These are phyloP conservation scores for Ganoderma leucocontextum DNA, from an alignment of 1,284 basidiomycete species.

Conservation along the genomic window DNA sequence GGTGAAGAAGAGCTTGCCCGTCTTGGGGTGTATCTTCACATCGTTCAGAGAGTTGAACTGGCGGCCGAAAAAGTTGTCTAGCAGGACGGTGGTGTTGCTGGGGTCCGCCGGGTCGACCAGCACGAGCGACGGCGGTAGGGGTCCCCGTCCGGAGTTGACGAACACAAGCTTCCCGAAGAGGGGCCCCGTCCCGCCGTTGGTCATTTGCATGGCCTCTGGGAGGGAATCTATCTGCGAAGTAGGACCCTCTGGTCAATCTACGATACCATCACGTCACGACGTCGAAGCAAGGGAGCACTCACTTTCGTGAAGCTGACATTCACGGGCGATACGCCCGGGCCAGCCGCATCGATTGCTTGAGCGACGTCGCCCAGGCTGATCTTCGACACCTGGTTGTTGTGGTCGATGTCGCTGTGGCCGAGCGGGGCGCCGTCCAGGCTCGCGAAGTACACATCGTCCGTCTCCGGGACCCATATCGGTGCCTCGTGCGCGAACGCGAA, in stretches of 20 bases:
- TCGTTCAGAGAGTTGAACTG: constrained; percentile 75
- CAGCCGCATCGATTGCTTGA: constrained; percentile 39
- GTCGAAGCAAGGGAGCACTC: too few species aligned
- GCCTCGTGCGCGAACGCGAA: constrained; percentile 82
- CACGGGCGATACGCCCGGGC: constrained; percentile 46
- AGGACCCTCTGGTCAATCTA: too few species aligned
- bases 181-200: constrained; percentile 79
- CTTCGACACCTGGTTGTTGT: constrained; percentile 52
- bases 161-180: constrained; percentile 70
- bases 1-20: constrained; percentile 45
- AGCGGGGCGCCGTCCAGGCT: constrained; percentile 55
- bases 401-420: constrained; percentile 52
- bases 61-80: constrained; percentile 63
- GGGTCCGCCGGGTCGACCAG: constrained; percentile 72
- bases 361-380: constrained; percentile 48
- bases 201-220: constrained; percentile 65
- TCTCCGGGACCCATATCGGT: constrained; percentile 65
- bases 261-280: constrained; percentile 59
- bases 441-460: constrained; percentile 64
- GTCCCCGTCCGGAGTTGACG: constrained; percentile 72
- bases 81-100: constrained; percentile 43
- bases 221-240: constrained; percentile 46
- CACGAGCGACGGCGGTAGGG: constrained; percentile 67
- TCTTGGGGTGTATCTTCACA: constrained; percentile 65
- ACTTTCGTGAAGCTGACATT: constrained; percentile 66